phyloP scores from a whole-genome alignment of 2,329 filamentous ascomycete genomes.

The Xylariaceae sp. region DNA sequence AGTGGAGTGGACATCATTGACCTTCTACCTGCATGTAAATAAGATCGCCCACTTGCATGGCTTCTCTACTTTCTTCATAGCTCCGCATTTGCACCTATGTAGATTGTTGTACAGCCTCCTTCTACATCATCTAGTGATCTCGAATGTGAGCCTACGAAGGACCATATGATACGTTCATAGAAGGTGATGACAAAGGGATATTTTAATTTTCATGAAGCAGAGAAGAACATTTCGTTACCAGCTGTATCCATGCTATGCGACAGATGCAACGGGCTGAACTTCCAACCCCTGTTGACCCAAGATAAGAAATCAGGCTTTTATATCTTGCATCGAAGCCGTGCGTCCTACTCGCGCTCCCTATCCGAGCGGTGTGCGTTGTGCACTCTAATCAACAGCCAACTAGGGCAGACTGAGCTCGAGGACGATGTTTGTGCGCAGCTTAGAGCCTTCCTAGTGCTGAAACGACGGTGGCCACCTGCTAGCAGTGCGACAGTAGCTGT shows the following conservation, averaged over 20 bases:
- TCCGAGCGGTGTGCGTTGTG: slow-evolving; percentile 13
- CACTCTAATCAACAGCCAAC: slow-evolving; percentile 21
- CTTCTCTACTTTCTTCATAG: too few relatives aligned
- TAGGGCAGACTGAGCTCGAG: slow-evolving; percentile 1
- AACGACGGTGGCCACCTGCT: slow-evolving; percentile 5
- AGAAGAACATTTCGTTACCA: too few relatives aligned
- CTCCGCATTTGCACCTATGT: too few relatives aligned
- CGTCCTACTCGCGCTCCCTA: slow-evolving; percentile 15
- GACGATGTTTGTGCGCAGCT: slow-evolving; percentile 4
- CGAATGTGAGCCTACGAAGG: too few relatives aligned
- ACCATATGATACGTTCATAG: too few relatives aligned
- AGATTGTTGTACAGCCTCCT: too few relatives aligned
- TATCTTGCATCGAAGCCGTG: slow-evolving; percentile 10
- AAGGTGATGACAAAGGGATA: too few relatives aligned
- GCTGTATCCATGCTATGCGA: slow-evolving; percentile 21
- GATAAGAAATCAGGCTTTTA: slow-evolving; percentile 6
- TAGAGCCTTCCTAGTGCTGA: slow-evolving; percentile 7
- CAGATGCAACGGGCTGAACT: slow-evolving; percentile 7
- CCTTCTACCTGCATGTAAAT: too few relatives aligned
- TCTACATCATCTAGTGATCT: too few relatives aligned
- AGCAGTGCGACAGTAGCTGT: background rate
- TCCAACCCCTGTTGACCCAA: slow-evolving; percentile 2
- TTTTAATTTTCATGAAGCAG: too few relatives aligned
- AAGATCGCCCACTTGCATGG: too few relatives aligned
- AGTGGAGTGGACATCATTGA: too few relatives aligned